A percentile compares a stretch with the other conserved stretches of the same genome.
phyloP scores from a whole-genome alignment of 2,329 filamentous ascomycete genomes.

The Bipolaris gigantea region DNA sequence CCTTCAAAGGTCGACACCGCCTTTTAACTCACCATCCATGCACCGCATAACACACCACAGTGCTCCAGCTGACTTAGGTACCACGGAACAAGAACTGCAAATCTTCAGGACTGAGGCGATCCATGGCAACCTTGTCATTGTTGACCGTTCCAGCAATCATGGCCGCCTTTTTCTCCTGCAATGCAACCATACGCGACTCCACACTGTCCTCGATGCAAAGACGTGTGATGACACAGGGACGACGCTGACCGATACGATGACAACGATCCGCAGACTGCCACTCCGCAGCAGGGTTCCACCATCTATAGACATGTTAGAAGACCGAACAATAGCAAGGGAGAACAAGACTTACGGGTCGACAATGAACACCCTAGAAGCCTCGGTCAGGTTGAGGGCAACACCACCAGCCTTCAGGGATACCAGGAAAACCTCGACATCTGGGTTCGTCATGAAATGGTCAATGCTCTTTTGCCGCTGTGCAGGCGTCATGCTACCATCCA shows the following conservation, averaged over 20 bases:
- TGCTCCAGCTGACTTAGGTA: constrained; percentile 44
- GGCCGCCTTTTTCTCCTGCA: constrained; percentile 98
- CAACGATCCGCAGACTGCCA: constrained; percentile 90
- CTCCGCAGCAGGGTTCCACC: constrained; percentile 99
- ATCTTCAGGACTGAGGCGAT: constrained; percentile 86
- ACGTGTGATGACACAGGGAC: constrained; percentile 90
- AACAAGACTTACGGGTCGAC: constrained; percentile 77
- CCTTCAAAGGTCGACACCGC: not conserved
- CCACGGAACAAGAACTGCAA: constrained; percentile 96
- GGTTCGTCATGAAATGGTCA: constrained; percentile 93
- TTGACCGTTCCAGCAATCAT: constrained; percentile 99
- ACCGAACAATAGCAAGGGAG: not conserved
- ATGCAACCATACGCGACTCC: constrained; percentile 89
- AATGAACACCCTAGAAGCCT: constrained; percentile 93
- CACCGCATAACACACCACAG: not conserved
- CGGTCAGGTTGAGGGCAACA: constrained; percentile 91
- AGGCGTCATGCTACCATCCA: constrained; percentile 96
- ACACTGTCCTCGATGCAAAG: constrained; percentile 97
- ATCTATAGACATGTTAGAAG: constrained; percentile 56
- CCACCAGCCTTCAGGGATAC: constrained; percentile 96
- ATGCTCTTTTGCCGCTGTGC: constrained; percentile 91
- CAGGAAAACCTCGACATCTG: constrained; percentile 92
- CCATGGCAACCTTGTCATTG: constrained; percentile 85
- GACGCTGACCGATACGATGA: constrained; percentile 92
- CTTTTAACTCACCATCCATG: not conserved